Evolutionary conservation across 352 stramenopile species (phyloP), one percentile per base, ranked within the genome.

Genomic region (Phytophthora podocarpi): DNA sequence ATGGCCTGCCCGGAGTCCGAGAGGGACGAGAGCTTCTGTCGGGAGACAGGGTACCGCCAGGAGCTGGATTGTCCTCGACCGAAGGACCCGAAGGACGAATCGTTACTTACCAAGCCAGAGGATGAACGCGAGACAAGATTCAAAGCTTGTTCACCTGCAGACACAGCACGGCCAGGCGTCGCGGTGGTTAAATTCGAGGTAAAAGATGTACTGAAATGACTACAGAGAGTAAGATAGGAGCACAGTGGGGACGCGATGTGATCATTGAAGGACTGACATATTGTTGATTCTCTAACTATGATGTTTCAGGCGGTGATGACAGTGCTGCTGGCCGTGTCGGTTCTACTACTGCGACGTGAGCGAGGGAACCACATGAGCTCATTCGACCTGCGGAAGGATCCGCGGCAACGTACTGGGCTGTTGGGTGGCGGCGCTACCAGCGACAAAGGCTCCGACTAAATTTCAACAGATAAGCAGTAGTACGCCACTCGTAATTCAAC

Each of bases 111-210:
- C 2, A 71, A 56, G 42, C 60, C 58, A 13, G 58, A 61, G 16
- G 48, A 74, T 20, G 37, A 69, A 30, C 57, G 49, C 12, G 64
- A 88, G 56, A 79, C 78, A 15, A 72, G 78, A 6, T 94, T 83
- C 39, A 72, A 83, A 34, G 51, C 76, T 9, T 94, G 85, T 42
- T 70, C 70, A 11, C 72, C 72, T 12, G 57, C 55, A n/a, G 70
- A 80, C 27, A 69, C 72, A 18, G 53, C 68, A 11, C 62, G 74
- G 6, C 78, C 72, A 43, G 60, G 80, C 28, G 26, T 78, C 1
- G 64, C 49, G 7, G 80, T 94, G 16, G n/a, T 90, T 20, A 75
- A 84, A 20, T 94, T 94, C 35, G 81, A 94, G 85, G 85, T 94
- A 72, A 0, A 53, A 39, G 18, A n/a, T 30, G 18, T 27, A n/a